These are phyloP conservation scores for Stemphylium vesicarium DNA, from an alignment of 2,329 filamentous ascomycete genomes.

Conservation along the genomic window DNA sequence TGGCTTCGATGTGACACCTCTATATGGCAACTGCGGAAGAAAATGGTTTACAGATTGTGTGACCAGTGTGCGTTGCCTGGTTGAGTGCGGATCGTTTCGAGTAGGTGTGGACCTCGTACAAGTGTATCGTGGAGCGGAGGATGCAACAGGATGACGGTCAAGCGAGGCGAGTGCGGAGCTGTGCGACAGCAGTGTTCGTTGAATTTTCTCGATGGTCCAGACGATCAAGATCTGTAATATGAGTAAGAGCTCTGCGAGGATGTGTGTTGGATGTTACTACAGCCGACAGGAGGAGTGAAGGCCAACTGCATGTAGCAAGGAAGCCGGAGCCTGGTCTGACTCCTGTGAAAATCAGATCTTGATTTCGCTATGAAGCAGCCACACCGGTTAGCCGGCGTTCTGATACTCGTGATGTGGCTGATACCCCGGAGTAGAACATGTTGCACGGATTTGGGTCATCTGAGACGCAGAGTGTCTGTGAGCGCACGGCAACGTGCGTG, in stretches of 20 bases:
- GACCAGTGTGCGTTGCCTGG: slow-evolving; percentile 16
- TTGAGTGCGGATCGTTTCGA: slow-evolving; percentile 31
- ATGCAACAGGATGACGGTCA: slow-evolving; percentile 3
- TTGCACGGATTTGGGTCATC: slow-evolving; percentile 12
- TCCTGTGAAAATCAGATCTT: slow-evolving; percentile 7
- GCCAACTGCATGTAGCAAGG: slow-evolving; percentile 15
- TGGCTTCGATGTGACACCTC: slow-evolving; percentile 11
- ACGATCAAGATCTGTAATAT: not conserved
- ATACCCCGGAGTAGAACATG: slow-evolving; percentile 16
- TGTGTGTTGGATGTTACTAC: slow-evolving; percentile 10
- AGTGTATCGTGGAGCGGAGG: slow-evolving; percentile 4
- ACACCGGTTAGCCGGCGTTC: slow-evolving; percentile 18
- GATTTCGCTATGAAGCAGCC: slow-evolving; percentile 1
- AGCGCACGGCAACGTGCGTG: slow-evolving; percentile 21
- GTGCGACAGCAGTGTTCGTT: not conserved
- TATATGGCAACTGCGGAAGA: slow-evolving; percentile 7
- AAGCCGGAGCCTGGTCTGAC: slow-evolving; percentile 6
- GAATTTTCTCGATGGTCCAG: slow-evolving; percentile 6
- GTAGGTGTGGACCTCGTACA: slow-evolving; percentile 14
- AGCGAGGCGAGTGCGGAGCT: not conserved
- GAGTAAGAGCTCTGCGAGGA: slow-evolving; percentile 7
- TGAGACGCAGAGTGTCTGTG: slow-evolving; percentile 38
- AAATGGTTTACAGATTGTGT: slow-evolving; percentile 11
- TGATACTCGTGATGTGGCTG: slow-evolving; percentile 33
- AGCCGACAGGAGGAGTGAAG: slow-evolving; percentile 1